Percentiles rank a stretch among this genome's conserved stretches.
These are phyloP conservation scores for Lonicera japonica DNA, from an alignment of 129 eudicot genomes.

Conservation along the genomic window DNA sequence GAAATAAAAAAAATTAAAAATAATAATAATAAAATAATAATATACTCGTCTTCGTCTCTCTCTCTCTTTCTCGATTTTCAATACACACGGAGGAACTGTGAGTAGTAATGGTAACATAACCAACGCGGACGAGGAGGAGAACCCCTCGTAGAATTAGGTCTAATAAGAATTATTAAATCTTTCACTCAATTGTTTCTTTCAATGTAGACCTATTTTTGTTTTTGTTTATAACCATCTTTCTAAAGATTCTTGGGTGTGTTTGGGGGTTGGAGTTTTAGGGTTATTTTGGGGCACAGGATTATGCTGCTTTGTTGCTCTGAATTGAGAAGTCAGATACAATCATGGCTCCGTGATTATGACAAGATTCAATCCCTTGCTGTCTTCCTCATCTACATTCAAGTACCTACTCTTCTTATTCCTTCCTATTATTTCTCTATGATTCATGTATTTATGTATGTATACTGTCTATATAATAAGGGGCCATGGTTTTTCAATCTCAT, in stretches of 20 bases:
- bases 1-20: no score
- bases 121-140: background rate
- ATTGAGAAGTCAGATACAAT: conserved; percentile 41
- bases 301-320: conserved; percentile 71
- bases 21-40: no score
- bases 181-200: no score
- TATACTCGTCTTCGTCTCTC: no score
- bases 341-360: conserved; percentile 90
- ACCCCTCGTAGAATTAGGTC: no score
- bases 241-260: no score
- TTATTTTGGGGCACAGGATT: conserved; percentile 21
- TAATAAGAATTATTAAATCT: no score
- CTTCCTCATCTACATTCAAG: conserved; percentile 65
- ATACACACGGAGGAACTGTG: no score
- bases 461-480: background rate
- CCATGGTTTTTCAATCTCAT: no score
- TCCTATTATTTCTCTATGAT: background rate
- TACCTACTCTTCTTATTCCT: background rate
- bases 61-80: no score
- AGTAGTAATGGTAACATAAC: background rate
- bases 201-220: no score
- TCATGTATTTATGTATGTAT: conserved; percentile 9
- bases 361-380: conserved; percentile 71
- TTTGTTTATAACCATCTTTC: no score
- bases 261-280: background rate